Percentiles rank a stretch among this genome's conserved stretches.
phyloP scores from a whole-genome alignment of 306 rosid genomes.

The Chamaecrista fasciculata region DNA sequence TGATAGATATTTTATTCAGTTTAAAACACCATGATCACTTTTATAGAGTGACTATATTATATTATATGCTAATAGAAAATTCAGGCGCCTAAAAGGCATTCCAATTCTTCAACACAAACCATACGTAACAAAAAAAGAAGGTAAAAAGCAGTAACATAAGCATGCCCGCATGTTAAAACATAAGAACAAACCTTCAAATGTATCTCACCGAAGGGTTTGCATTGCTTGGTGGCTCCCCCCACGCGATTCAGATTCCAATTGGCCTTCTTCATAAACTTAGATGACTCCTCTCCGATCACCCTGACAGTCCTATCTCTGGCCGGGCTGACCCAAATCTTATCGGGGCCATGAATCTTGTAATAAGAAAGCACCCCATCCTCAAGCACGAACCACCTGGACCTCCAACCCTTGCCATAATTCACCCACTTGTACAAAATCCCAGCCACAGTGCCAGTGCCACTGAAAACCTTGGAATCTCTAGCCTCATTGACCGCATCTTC shows the following conservation, averaged over 20 bases:
- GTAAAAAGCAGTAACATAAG: too few relatives aligned
- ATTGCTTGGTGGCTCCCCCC: conserved; percentile 43
- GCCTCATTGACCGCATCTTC: conserved; percentile 49
- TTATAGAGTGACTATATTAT: background rate
- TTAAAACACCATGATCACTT: conserved; percentile 7
- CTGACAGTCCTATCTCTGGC: conserved; percentile 72
- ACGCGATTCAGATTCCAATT: conserved; percentile 65
- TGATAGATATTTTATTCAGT: background rate
- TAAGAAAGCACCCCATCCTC: conserved; percentile 98
- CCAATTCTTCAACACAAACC: background rate
- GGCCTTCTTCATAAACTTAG: conserved; percentile 67
- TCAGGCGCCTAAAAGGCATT: conserved; percentile 4
- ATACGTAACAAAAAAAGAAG: background rate
- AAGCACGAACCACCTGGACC: conserved; percentile 90
- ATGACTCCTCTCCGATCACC: conserved; percentile 87
- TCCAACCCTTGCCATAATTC: conserved; percentile 97
- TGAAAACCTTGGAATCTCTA: conserved; percentile 63
- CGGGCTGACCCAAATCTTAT: conserved; percentile 81
- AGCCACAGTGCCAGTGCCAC: conserved; percentile 67
- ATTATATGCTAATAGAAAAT: background rate
- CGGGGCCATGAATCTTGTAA: conserved; percentile 97
- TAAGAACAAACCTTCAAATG: conserved; percentile 84
- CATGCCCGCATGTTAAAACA: background rate
- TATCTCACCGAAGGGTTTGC: conserved; percentile 94
- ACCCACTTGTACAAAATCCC: conserved; percentile 98